Base-by-base conservation (phyloP, 257 asterid genomes). In the Plantago ovata region DNA sequence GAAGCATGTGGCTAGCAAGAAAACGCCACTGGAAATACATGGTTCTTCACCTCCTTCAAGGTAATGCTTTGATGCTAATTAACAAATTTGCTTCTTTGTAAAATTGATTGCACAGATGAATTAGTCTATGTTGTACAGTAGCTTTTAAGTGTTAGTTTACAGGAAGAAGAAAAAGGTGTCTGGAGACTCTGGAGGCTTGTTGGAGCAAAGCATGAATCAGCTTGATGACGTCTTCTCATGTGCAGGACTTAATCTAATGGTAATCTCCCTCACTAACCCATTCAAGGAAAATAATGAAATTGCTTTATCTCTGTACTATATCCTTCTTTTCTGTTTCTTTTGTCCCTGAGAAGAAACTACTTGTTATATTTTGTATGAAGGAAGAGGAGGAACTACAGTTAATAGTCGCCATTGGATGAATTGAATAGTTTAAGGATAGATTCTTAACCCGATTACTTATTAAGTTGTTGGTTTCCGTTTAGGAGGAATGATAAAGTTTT, bases 171-270 rank as follows among this genome's bases (percentile, higher is more conserved):
- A 84, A 73, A 92, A 88, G 66, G 95, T 78, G 57, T 81, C 97
- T 21, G 36, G 4, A 28, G 36, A 6, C 7, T 28, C 36, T 28
- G 95, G 95, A 56, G 82, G 70, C 69, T 79, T 81, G 58, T 39
- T 69, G 58, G 98, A 88, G 79, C 98, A 92, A 68, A 92, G 97
- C 82, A 92, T 92, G 55, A 97, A 92, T 65, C 98, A 88, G 62
- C 97, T 88, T 64, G 88, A 92, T 68, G 98, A 92, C 72, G 98
- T 92, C 56, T 86, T 95, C 59, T 97, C 95, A 69, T 94, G 80
- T 44, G 85, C 97, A 69, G 98, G 98, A 60, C 95, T 88, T 75
- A 82, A 88, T 77, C 83, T 92, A 71, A 78, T 89, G 94, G 98
- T 92, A 85, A 75, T 18, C 55, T 66, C 51, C 59, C 60, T 38